Conservation (phyloP, 768 basidiomycete genomes). For the Xerocomus potaroensis region DNA sequence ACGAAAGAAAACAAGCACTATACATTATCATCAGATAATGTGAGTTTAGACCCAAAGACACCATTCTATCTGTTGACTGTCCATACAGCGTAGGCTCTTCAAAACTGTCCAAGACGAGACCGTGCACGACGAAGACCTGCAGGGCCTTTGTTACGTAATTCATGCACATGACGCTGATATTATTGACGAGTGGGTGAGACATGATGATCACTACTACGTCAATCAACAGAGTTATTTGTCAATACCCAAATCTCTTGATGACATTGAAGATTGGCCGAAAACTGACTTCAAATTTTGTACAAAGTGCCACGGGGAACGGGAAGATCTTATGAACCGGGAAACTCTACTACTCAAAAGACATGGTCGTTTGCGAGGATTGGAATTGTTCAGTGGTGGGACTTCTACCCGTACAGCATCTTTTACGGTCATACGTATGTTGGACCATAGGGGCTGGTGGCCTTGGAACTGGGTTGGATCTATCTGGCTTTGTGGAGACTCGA, state of each 20-base stretch:
- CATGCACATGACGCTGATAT: conserved; percentile 31
- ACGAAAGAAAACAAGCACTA: conserved; percentile 13
- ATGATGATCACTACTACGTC: conserved; percentile 59
- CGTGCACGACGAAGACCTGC: conserved; percentile 37
- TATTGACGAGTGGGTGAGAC: conserved; percentile 39
- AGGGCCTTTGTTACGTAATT: conserved; percentile 53
- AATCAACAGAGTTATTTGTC: conserved; percentile 30
- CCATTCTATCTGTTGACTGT: conserved; percentile 8
- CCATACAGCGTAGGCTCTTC: conserved; percentile 37
- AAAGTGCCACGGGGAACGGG: conserved; percentile 36
- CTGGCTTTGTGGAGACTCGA: conserved; percentile 56
- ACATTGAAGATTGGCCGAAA: conserved; percentile 23
- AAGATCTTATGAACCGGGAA: conserved; percentile 25
- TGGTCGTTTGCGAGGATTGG: conserved; percentile 52
- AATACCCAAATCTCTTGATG: conserved; percentile 18
- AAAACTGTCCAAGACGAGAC: conserved; percentile 28
- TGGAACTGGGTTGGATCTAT: conserved; percentile 60
- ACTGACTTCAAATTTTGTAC: conserved; percentile 36
- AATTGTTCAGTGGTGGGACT: conserved; percentile 62
- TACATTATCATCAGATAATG: conserved; percentile 40
- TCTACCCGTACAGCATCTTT: not conserved
- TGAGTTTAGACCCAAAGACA: conserved; percentile 16
- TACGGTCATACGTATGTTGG: not conserved
- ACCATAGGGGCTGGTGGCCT: conserved; percentile 68
- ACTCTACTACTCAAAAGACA: conserved; percentile 33